phyloP scores from a whole-genome alignment of 2,329 filamentous ascomycete species.

The Acrocalymma vagum region DNA sequence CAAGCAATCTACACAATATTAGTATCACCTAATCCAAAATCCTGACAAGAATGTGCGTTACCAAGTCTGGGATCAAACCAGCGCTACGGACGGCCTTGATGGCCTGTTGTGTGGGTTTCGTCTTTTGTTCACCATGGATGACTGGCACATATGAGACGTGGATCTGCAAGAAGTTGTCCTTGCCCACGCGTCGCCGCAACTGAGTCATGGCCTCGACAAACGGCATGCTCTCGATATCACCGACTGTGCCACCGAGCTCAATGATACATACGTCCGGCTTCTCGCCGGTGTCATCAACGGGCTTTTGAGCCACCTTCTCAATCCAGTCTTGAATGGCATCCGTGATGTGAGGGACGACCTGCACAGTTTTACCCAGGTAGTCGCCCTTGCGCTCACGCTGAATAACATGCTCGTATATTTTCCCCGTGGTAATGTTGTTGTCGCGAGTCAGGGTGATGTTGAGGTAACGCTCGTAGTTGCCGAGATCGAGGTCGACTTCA shows the following conservation, averaged over 20 bases:
- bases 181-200: conserved; percentile 75
- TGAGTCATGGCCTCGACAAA: conserved; percentile 89
- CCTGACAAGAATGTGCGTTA: conserved; percentile 45
- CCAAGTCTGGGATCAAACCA: conserved; percentile 69
- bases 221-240: conserved; percentile 86
- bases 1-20: conserved; percentile 76
- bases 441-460: conserved; percentile 82
- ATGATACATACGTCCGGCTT: conserved; percentile 93
- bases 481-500: conserved; percentile 77
- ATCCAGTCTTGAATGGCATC: conserved; percentile 95
- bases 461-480: conserved; percentile 83
- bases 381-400: conserved; percentile 75
- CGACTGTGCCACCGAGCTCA: conserved; percentile 73
- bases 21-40: not conserved
- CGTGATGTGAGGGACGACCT: conserved; percentile 92
- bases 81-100: conserved; percentile 85
- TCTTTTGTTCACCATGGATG: conserved; percentile 83
- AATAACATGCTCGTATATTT: conserved; percentile 92
- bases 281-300: conserved; percentile 83
- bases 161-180: conserved; percentile 86
- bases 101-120: conserved; percentile 93
- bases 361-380: conserved; percentile 88
- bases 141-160: conserved; percentile 89
- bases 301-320: conserved; percentile 81
- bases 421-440: conserved; percentile 97